These are phyloP conservation scores for Phytophthora litchii DNA, from an alignment of 352 stramenopile species.

Conservation along the genomic window DNA sequence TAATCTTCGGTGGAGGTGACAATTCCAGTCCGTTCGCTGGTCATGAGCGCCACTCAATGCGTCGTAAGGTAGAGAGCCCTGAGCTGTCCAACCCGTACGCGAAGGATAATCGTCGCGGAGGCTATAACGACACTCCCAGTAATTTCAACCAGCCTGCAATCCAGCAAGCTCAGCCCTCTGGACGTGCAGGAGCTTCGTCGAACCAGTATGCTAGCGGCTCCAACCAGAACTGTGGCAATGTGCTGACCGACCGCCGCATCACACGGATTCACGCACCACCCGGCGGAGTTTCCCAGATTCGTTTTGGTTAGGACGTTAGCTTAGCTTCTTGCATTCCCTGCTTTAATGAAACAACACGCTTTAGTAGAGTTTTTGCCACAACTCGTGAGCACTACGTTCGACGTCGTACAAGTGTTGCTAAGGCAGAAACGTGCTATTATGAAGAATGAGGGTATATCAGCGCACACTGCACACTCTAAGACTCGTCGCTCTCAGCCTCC, in stretches of 20 bases:
- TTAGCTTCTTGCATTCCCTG: constrained; percentile 5
- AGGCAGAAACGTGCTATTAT: constrained; percentile 33
- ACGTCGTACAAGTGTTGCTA: background rate
- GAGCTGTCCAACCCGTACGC: constrained; percentile 60
- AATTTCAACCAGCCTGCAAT: constrained; percentile 27
- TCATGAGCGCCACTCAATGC: constrained; percentile 46
- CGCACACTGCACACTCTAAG: constrained; percentile 24
- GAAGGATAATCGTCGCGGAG: constrained; percentile 37
- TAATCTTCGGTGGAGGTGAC: constrained; percentile 75
- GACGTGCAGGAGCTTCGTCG: constrained; percentile 50
- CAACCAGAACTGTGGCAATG: constrained; percentile 91
- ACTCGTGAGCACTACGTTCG: no score
- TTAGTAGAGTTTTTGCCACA: no score
- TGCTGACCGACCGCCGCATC: constrained; percentile 90
- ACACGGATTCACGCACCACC: constrained; percentile 90
- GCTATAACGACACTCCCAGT: constrained; percentile 29
- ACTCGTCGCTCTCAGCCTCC: constrained; percentile 36
- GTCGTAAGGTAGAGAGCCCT: constrained; percentile 57
- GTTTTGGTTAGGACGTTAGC: constrained; percentile 54
- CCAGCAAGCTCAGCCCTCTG: constrained; percentile 36
- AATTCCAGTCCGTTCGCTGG: constrained; percentile 57
- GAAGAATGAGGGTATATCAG: constrained; percentile 22
- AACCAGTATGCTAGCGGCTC: constrained; percentile 85
- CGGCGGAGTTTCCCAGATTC: constrained; percentile 83
- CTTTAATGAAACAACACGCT: constrained; percentile 29